A percentile compares a stretch with the other conserved stretches of the same genome.
These are phyloP conservation scores for Ascochyta rabiei DNA, from an alignment of 2,329 filamentous ascomycete species.

Conservation along the genomic window DNA sequence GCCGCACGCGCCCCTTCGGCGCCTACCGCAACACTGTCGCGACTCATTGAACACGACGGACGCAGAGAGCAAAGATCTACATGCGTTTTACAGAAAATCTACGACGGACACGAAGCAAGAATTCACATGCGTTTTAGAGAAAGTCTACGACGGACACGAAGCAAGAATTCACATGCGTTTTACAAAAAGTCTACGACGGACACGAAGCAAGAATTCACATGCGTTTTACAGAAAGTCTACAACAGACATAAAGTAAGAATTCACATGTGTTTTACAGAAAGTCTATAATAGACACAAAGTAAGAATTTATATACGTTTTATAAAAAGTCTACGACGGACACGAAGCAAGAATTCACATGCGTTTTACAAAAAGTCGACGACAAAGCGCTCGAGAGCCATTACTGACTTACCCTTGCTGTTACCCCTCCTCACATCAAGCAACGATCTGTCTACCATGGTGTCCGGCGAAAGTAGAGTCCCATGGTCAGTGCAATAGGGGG, in stretches of 20 bases:
- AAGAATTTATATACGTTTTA: no score
- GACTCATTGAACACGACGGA: background rate
- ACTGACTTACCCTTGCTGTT: background rate
- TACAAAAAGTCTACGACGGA: background rate
- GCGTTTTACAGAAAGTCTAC: background rate
- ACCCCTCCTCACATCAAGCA: background rate
- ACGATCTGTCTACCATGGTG: background rate
- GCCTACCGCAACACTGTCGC: background rate
- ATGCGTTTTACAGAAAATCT: background rate
- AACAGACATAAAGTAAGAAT: no score
- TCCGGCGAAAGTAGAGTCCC: no score
- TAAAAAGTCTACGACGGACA: no score
- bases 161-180: background rate
- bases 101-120: background rate
- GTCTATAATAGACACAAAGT: no score
- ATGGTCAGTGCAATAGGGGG: no score
- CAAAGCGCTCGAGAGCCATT: background rate
- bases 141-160: background rate
- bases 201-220: background rate
- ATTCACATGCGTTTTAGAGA: background rate
- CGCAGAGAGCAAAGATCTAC: background rate
- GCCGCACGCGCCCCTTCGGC: background rate
- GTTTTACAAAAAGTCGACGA: no score
- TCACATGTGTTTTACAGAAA: no score
- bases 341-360: no score